These are phyloP conservation scores for Lentithecium fluviatile DNA, from an alignment of 495 filamentous ascomycete species.

Conservation along the genomic window DNA sequence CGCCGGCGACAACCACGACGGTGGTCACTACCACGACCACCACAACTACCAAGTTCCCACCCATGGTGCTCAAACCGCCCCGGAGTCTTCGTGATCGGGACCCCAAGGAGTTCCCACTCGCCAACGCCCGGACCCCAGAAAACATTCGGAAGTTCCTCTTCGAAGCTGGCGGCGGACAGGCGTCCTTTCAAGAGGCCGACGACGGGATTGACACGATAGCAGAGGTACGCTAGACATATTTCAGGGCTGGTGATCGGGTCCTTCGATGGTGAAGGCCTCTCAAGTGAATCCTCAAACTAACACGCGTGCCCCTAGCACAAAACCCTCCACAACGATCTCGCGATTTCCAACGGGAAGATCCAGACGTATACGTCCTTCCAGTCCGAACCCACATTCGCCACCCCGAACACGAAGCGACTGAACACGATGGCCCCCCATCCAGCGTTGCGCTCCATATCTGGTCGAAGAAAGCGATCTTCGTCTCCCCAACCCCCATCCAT, in stretches of 20 bases:
- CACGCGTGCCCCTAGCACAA: slow-evolving; percentile 20
- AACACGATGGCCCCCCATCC: neutral
- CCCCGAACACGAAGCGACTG: slow-evolving; percentile 18
- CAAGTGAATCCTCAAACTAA: neutral
- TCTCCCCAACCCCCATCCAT: slow-evolving; percentile 59
- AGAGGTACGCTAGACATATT: slow-evolving; percentile 53
- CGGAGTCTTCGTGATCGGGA: slow-evolving; percentile 73
- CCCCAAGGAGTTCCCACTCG: slow-evolving; percentile 85
- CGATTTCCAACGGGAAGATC: slow-evolving; percentile 20
- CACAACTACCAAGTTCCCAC: slow-evolving; percentile 85
- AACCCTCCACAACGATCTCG: slow-evolving; percentile 18
- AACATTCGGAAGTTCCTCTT: slow-evolving; percentile 72
- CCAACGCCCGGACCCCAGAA: slow-evolving; percentile 72
- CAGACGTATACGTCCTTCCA: slow-evolving; percentile 7
- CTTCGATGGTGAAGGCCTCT: too few relatives aligned
- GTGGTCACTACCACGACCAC: slow-evolving; percentile 93
- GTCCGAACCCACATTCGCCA: slow-evolving; percentile 20
- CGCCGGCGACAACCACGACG: slow-evolving; percentile 70
- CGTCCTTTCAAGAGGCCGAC: slow-evolving; percentile 66
- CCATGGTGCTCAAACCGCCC: slow-evolving; percentile 73
- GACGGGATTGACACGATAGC: slow-evolving; percentile 54
- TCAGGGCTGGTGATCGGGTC: neutral
- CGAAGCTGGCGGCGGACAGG: slow-evolving; percentile 62
- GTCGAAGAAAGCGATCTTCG: slow-evolving; percentile 47
- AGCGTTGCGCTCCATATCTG: slow-evolving; percentile 24